phyloP scores from a whole-genome alignment of 2,329 filamentous ascomycete genomes.

The Cladosporium oxysporum region DNA sequence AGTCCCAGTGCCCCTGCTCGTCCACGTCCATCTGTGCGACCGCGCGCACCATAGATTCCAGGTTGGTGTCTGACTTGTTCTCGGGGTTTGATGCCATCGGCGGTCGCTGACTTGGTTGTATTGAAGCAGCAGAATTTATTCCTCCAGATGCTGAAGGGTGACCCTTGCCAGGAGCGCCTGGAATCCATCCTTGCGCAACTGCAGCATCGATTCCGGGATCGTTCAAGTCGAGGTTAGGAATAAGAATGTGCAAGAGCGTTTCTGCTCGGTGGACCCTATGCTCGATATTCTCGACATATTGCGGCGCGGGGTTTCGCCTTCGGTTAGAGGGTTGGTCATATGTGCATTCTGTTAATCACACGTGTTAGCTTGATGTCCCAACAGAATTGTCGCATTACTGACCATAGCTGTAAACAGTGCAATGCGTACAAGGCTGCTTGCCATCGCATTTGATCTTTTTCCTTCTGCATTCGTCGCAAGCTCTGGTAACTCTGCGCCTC shows the following conservation, averaged over 20 bases:
- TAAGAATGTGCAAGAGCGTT: conserved; percentile 72
- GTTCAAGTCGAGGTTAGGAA: conserved; percentile 81
- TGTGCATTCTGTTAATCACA: conserved; percentile 70
- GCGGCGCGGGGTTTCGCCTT: conserved; percentile 83
- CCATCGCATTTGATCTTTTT: conserved; percentile 60
- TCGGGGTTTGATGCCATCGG: conserved; percentile 47
- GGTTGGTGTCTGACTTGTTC: conserved; percentile 60
- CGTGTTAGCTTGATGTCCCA: neutral
- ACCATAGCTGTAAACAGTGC: conserved; percentile 98
- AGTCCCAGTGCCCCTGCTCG: conserved; percentile 90
- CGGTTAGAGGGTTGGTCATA: conserved; percentile 95
- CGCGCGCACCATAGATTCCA: conserved; percentile 93
- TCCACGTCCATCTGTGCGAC: conserved; percentile 90
- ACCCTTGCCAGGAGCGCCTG: conserved; percentile 38
- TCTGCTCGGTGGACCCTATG: conserved; percentile 80
- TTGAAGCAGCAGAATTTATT: conserved; percentile 23
- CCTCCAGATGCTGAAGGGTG: conserved; percentile 21
- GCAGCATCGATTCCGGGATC: conserved; percentile 80
- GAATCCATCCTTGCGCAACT: conserved; percentile 50
- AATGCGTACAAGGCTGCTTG: conserved; percentile 72
- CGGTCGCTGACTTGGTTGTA: conserved; percentile 28
- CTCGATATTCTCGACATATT: conserved; percentile 90
- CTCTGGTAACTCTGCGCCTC: conserved; percentile 81
- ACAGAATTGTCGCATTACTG: conserved; percentile 36
- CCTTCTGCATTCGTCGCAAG: conserved; percentile 83